phyloP scores from a whole-genome alignment of 306 rosid genomes.

The Vigna unguiculata region DNA sequence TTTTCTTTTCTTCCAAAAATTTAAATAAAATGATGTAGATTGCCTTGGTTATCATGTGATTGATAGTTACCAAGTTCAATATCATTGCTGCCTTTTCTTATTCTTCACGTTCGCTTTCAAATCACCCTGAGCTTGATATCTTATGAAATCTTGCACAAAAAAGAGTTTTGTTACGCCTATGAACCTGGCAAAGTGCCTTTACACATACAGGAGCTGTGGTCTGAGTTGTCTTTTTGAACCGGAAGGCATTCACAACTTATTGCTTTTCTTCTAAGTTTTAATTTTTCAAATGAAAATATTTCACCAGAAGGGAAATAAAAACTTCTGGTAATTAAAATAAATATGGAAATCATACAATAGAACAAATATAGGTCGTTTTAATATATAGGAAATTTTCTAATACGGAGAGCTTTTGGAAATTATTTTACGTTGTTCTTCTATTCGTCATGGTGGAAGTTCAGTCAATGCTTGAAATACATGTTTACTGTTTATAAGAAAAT shows the following conservation, averaged over 20 bases:
- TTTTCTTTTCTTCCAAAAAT: neutral
- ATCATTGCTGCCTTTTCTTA: neutral
- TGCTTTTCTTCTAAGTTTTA: neutral
- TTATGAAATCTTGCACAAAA: slow-evolving; percentile 7
- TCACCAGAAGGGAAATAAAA: neutral
- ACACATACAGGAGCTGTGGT: neutral
- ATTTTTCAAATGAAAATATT: slow-evolving; percentile 26
- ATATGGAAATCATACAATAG: neutral
- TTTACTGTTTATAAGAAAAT: slow-evolving; percentile 16
- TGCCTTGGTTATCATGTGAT: slow-evolving; percentile 12
- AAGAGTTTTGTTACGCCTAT: neutral
- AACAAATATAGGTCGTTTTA: neutral
- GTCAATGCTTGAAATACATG: slow-evolving; percentile 4
- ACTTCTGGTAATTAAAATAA: slow-evolving; percentile 30
- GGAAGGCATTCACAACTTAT: neutral
- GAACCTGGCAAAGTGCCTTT: slow-evolving; percentile 10
- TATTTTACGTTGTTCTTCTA: slow-evolving; percentile 30
- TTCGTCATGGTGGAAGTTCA: slow-evolving; percentile 18
- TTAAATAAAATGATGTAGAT: slow-evolving; percentile 15
- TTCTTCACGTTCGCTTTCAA: neutral
- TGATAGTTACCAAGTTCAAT: slow-evolving; percentile 10
- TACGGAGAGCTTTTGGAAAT: slow-evolving; percentile 8
- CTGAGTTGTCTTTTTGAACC: neutral
- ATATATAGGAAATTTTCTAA: slow-evolving; percentile 22
- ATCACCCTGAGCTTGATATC: neutral